phyloP scores from a whole-genome alignment of 2,329 filamentous ascomycete species.

The Helotiales sp. region DNA sequence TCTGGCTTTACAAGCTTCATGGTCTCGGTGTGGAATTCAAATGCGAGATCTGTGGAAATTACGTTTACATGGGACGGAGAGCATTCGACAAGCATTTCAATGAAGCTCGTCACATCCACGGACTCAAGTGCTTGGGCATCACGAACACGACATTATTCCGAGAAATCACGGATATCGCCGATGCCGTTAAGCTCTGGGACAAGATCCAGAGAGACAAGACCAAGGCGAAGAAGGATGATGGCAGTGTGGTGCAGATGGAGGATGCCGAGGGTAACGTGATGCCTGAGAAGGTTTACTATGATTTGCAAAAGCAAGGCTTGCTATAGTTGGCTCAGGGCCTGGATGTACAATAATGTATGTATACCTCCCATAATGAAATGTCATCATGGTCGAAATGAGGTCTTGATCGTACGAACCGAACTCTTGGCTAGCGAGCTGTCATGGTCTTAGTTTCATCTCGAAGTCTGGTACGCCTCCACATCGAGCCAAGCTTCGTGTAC shows the following conservation, averaged over 20 bases:
- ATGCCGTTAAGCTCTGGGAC: conserved; percentile 86
- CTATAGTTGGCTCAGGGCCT: conserved; percentile 46
- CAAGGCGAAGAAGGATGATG: conserved; percentile 71
- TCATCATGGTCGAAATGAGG: background rate
- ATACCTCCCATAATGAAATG: background rate
- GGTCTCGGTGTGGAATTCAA: conserved; percentile 92
- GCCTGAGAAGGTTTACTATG: conserved; percentile 97
- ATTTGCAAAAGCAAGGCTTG: conserved; percentile 89
- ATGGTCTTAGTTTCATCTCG: background rate
- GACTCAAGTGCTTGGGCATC: conserved; percentile 90
- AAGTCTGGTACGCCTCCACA: background rate
- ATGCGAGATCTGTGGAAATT: conserved; percentile 97
- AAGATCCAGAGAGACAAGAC: conserved; percentile 88
- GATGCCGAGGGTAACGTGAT: conserved; percentile 97
- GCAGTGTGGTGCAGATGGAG: conserved; percentile 96
- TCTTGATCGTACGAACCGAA: background rate
- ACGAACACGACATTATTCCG: conserved; percentile 88
- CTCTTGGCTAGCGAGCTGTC: background rate
- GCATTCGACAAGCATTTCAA: conserved; percentile 99
- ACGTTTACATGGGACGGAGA: conserved; percentile 95
- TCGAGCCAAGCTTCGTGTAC: background rate
- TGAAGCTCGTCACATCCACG: conserved; percentile 89
- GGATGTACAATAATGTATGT: conserved; percentile 18
- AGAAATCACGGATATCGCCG: conserved; percentile 90
- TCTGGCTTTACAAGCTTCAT: conserved; percentile 97